Evolutionary conservation across 2,329 filamentous ascomycete species (phyloP).

Genomic region (Ophiocordyceps australis): DNA sequence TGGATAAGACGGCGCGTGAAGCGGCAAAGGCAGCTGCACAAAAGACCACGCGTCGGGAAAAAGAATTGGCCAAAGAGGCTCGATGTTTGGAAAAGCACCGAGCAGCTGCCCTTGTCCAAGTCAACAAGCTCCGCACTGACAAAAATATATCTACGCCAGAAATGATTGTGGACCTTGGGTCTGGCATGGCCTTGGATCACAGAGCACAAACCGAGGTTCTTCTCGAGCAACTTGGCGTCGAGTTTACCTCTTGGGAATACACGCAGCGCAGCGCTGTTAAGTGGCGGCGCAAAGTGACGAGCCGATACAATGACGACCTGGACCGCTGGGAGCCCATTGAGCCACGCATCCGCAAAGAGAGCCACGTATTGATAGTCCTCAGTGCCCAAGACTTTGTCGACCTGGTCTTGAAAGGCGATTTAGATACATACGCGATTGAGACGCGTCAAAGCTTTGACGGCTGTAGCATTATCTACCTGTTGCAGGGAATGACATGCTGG

Average conservation of each 20-base stretch:
- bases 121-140: conserved; percentile 55
- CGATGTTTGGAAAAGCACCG: conserved; percentile 44
- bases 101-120: conserved; percentile 48
- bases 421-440: conserved; percentile 39
- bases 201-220: conserved; percentile 27
- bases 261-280: conserved; percentile 35
- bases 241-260: conserved; percentile 24
- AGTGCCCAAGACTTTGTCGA: conserved; percentile 47
- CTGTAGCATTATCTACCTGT: conserved; percentile 45
- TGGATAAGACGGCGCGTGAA: background rate
- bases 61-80: conserved; percentile 39
- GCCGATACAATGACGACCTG: conserved; percentile 39
- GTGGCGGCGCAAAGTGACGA: conserved; percentile 52
- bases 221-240: conserved; percentile 29
- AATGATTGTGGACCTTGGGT: conserved; percentile 59
- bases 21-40: conserved; percentile 22
- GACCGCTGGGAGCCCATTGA: conserved; percentile 48
- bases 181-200: conserved; percentile 28
- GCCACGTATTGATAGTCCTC: conserved; percentile 43
- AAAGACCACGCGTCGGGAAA: conserved; percentile 35
- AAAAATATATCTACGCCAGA: conserved; percentile 57
- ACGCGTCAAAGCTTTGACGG: conserved; percentile 34
- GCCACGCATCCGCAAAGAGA: conserved; percentile 32
- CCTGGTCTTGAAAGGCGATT: conserved; percentile 28
- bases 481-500: conserved; percentile 51